Percentiles rank a stretch among this genome's conserved stretches.
Evolutionary conservation across 208 protist genomes (phyloP).

Genomic region (Leishmania amazonensis): DNA sequence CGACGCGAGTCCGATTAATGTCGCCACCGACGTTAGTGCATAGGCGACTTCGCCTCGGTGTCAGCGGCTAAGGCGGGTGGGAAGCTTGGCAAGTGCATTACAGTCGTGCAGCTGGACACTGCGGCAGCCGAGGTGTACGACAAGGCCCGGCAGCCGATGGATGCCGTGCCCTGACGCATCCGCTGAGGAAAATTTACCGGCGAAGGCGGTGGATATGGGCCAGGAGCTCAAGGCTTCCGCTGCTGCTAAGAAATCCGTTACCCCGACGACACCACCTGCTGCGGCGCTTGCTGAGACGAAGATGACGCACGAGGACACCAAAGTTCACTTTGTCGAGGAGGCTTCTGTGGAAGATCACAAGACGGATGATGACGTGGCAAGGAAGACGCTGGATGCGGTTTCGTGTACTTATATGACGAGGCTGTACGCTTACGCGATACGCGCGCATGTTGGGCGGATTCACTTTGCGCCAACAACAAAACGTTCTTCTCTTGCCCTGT

Average conservation of each 20-base stretch:
- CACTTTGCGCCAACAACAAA: background rate
- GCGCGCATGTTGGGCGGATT: background rate
- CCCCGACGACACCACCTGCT: background rate
- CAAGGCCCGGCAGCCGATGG: conserved; percentile 2
- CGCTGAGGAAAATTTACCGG: background rate
- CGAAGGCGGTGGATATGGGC: background rate
- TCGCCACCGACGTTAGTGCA: background rate
- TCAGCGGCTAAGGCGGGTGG: background rate
- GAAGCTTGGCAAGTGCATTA: background rate
- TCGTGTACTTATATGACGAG: background rate
- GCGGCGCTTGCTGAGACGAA: background rate
- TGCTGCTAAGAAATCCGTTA: background rate
- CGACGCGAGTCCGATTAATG: conserved; percentile 35
- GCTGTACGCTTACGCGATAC: background rate
- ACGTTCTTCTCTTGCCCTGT: background rate
- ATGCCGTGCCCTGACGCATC: conserved; percentile 2
- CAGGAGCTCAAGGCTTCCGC: background rate
- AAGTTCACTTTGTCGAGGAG: conserved; percentile 11
- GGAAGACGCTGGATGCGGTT: conserved; percentile 9
- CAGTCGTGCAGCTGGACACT: conserved; percentile 8
- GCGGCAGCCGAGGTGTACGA: background rate
- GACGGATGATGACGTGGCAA: conserved; percentile 5
- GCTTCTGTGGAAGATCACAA: conserved; percentile 10
- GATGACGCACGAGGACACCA: background rate
- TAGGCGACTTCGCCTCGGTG: background rate